These are phyloP conservation scores for Camellia oleifera DNA, from an alignment of 179 eudicot species.

Conservation along the genomic window DNA sequence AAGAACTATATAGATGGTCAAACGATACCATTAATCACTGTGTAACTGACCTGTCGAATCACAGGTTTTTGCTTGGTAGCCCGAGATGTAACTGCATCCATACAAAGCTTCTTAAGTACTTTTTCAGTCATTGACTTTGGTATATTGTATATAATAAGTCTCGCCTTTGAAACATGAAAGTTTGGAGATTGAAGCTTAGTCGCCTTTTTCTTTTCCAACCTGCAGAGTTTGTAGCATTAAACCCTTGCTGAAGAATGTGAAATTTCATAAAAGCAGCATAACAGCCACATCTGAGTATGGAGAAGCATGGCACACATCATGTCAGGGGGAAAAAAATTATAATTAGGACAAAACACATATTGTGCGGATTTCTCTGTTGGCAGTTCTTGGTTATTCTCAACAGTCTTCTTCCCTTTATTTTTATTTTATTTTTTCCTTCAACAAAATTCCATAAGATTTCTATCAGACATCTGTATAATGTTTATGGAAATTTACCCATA, in stretches of 20 bases:
- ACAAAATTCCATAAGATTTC: too few relatives aligned
- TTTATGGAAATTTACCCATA: too few relatives aligned
- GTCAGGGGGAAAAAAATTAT: too few relatives aligned
- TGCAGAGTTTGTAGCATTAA: conserved; percentile 33
- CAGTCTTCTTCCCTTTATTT: not conserved
- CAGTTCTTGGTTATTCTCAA: not conserved
- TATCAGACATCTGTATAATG: too few relatives aligned
- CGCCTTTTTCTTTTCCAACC: conserved; percentile 76
- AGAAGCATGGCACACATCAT: not conserved
- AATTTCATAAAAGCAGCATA: not conserved
- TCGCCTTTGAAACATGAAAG: conserved; percentile 84
- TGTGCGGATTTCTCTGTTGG: not conserved
- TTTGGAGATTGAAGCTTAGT: conserved; percentile 87
- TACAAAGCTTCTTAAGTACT: conserved; percentile 59
- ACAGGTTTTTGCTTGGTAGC: conserved; percentile 87
- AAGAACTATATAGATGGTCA: conserved; percentile 2
- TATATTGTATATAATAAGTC: conserved; percentile 81
- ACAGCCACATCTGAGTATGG: not conserved
- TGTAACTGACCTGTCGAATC: conserved; percentile 65
- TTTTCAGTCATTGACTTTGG: conserved; percentile 77
- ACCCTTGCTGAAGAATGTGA: not conserved
- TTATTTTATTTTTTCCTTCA: too few relatives aligned
- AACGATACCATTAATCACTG: not conserved
- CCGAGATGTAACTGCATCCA: conserved; percentile 82
- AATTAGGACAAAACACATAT: too few relatives aligned